A percentile compares a stretch with the other conserved stretches of the same genome.
These are phyloP conservation scores for Clavispora asparagi DNA, from an alignment of 805 yeast genomes.

Conservation along the genomic window DNA sequence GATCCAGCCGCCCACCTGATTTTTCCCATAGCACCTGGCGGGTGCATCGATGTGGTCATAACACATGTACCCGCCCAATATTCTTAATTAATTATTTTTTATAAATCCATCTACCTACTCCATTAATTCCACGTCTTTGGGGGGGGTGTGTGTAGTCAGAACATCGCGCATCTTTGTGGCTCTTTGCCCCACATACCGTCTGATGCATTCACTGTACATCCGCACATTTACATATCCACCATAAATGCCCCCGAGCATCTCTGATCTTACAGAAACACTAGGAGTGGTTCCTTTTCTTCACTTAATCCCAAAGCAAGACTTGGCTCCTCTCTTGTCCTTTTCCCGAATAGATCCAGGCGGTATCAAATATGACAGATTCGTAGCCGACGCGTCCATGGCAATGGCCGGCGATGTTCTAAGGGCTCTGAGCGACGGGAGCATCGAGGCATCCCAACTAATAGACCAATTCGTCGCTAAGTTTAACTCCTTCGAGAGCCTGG, in stretches of 20 bases:
- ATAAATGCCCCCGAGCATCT: neutral
- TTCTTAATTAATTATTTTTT: too few species aligned
- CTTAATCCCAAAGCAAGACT: constrained; percentile 13
- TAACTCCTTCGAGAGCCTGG: constrained; percentile 16
- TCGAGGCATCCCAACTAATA: constrained; percentile 8
- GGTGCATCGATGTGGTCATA: too few species aligned
- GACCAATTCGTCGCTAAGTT: constrained; percentile 17
- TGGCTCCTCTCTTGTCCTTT: constrained; percentile 11
- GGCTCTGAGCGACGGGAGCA: constrained; percentile 6
- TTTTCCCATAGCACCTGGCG: too few species aligned
- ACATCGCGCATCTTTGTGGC: neutral
- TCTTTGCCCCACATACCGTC: neutral
- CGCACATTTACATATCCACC: neutral
- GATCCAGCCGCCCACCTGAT: neutral
- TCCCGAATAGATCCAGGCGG: constrained; percentile 7
- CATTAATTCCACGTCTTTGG: too few species aligned
- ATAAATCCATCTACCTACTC: neutral
- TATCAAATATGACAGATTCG: constrained; percentile 2
- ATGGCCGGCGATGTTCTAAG: constrained; percentile 2
- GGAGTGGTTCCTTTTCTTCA: constrained; percentile 11
- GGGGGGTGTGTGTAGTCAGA: neutral
- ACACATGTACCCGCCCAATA: too few species aligned
- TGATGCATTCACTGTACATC: neutral
- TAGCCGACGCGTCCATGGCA: constrained; percentile 3
- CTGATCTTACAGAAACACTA: constrained; percentile 8